Percentiles rank a stretch among this genome's conserved stretches.
Evolutionary conservation across 176 grass and related monocot genomes (phyloP).

Genomic region (Avena atlantica): DNA sequence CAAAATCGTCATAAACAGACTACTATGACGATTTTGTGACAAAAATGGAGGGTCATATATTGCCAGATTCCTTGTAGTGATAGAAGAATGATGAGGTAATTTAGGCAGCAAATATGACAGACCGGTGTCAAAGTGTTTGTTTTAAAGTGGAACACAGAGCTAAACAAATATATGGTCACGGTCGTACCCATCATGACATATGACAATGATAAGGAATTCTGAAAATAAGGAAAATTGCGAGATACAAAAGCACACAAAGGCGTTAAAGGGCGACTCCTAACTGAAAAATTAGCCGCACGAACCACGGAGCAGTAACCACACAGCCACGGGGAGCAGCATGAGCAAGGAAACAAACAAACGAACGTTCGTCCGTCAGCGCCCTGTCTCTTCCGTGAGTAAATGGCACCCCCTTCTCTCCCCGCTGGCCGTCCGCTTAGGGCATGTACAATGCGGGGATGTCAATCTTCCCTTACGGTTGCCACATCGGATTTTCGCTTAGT

Average conservation of each 20-base stretch:
- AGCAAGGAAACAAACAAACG: conserved; percentile 14
- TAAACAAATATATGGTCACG: background rate
- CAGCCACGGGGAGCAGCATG: background rate
- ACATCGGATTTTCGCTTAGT: too few species aligned
- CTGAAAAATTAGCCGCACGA: conserved; percentile 14
- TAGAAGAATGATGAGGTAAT: background rate
- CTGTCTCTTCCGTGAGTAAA: conserved; percentile 15
- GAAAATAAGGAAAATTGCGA: background rate
- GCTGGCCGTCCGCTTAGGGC: background rate
- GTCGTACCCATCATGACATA: background rate
- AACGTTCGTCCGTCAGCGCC: conserved; percentile 42
- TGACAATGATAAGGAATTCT: background rate
- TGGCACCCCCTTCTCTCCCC: conserved; percentile 19
- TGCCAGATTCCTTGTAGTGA: too few species aligned
- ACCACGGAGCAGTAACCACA: conserved; percentile 1
- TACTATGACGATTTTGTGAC: too few species aligned
- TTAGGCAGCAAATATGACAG: background rate
- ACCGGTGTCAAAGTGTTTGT: background rate
- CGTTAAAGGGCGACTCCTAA: conserved; percentile 7
- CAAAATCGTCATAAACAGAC: too few species aligned
- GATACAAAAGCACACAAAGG: conserved; percentile 12
- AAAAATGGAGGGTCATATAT: too few species aligned
- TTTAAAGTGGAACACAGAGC: background rate
- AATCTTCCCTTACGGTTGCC: too few species aligned
- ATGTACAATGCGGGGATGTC: too few species aligned